Evolutionary conservation across 2,329 filamentous ascomycete genomes (phyloP).

Genomic region (Ophiostoma himal-ulmi): DNA sequence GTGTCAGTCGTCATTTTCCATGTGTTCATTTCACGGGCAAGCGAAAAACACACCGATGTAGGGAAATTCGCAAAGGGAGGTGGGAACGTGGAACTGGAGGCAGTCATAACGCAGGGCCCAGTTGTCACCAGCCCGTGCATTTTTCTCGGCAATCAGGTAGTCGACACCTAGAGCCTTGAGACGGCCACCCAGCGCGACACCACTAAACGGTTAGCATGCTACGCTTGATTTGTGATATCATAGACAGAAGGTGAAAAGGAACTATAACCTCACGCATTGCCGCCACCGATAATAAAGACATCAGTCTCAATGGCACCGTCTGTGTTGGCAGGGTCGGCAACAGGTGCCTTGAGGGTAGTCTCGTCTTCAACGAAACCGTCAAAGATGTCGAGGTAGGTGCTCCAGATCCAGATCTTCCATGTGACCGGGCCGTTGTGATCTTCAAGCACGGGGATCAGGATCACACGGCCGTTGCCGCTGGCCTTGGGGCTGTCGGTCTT

Average conservation of each 20-base stretch:
- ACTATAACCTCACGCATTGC: background rate
- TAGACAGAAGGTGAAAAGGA: background rate
- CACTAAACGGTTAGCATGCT: background rate
- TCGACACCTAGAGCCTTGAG: background rate
- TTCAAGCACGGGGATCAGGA: background rate
- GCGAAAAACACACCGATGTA: background rate
- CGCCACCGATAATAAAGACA: background rate
- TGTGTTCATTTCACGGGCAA: background rate
- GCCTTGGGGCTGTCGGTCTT: constrained; percentile 3
- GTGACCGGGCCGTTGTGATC: background rate
- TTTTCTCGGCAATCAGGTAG: background rate
- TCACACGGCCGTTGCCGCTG: background rate
- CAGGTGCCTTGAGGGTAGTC: background rate
- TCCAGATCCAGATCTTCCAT: constrained; percentile 4
- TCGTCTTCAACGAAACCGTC: background rate
- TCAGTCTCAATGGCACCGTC: background rate
- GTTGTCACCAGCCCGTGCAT: background rate
- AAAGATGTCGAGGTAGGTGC: background rate
- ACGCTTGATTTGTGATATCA: background rate
- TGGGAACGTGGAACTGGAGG: constrained; percentile 8
- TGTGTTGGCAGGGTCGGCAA: background rate
- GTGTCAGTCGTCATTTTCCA: background rate
- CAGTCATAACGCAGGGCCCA: constrained; percentile 8
- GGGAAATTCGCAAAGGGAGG: background rate
- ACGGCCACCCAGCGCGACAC: background rate